Evolutionary conservation across 768 basidiomycete genomes (phyloP).

Genomic region (Cystofilobasidium macerans): DNA sequence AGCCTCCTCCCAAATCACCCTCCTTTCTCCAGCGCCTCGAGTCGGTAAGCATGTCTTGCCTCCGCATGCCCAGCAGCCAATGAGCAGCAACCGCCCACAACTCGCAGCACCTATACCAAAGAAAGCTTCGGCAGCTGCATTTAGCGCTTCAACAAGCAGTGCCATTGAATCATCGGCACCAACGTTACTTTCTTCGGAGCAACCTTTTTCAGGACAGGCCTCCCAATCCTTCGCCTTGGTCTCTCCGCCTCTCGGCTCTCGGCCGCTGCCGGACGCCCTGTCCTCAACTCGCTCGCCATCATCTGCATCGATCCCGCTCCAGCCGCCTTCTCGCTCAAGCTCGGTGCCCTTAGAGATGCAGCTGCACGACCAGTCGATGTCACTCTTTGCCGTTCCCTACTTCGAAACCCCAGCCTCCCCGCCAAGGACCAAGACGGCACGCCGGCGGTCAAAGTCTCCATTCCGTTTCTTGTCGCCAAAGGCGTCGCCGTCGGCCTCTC

Average conservation of each 20-base stretch:
- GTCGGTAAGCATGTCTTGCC: too few relatives aligned
- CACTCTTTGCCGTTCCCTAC: conserved; percentile 15
- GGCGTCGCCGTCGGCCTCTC: conserved; percentile 1
- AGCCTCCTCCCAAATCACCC: background rate
- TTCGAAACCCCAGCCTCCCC: background rate
- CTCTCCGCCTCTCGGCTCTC: background rate
- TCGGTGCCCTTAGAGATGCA: conserved; percentile 4
- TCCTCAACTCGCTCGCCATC: background rate
- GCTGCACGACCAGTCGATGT: conserved; percentile 1
- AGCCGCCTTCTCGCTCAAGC: background rate
- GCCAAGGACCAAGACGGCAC: background rate
- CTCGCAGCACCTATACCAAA: conserved; percentile 3
- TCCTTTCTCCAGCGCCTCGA: too few relatives aligned
- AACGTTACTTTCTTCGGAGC: background rate
- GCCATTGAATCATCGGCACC: background rate
- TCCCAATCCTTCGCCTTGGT: conserved; percentile 6
- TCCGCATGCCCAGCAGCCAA: too few relatives aligned
- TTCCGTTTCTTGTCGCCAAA: background rate
- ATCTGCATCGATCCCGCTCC: background rate
- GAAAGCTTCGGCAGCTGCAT: background rate
- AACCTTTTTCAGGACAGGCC: conserved; percentile 10
- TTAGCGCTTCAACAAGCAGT: background rate
- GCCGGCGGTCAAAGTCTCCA: conserved; percentile 2
- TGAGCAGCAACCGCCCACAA: background rate
- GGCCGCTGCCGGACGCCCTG: background rate